Base-by-base conservation (phyloP, 2,329 filamentous ascomycete species). In the Stemphylium beticola region DNA sequence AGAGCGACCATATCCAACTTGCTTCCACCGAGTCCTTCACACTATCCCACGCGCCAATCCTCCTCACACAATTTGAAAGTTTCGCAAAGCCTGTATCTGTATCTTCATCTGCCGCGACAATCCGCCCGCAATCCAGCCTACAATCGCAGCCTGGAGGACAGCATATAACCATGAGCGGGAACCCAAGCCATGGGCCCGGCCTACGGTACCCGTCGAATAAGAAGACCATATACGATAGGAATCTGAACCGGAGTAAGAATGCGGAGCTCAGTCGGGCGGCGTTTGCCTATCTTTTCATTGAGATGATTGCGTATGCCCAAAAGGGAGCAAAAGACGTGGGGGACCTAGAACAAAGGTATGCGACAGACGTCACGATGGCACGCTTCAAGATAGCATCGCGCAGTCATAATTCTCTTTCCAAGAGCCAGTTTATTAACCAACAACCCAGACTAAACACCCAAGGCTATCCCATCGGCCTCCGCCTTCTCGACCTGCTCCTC, bases 151-250 rank as follows among this genome's bases (percentile, higher is more conserved):
- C 57, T 46, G 50, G 55, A 43, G 57, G 51, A 24, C 63, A 50
- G 46, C 58, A 50, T 53, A 51, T 49, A 53, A 50, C 63, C 7
- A 71, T 71, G 67, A 69, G 64, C 55, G 62, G 63, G 38, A 67
- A 58, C 49, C 49, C 56, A 38, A 60, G 53, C 41, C 65, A 63
- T 60, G 67, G 60, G 46, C 41, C 66, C 11, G 88, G 90, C 22
- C 87, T 99, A 58, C 90, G 92, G 65, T 91, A 96, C 71, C 93
- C 95, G 42, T 91, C 91, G 52, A 96, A 87, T 76, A 92, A 92
- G 80, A 98, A 98, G 81, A 96, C 92, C 62, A 98, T 99, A 80
- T 99, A 98, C 81, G 92, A 97, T 81, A 86, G 95, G 50, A 92
- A 96, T 58, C 82, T 98, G 58, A 97, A 97, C 78, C 90, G 95